Evolutionary conservation across 192 early-diverging fungal genomes (phyloP).

Genomic region (Coemansia sp.): DNA sequence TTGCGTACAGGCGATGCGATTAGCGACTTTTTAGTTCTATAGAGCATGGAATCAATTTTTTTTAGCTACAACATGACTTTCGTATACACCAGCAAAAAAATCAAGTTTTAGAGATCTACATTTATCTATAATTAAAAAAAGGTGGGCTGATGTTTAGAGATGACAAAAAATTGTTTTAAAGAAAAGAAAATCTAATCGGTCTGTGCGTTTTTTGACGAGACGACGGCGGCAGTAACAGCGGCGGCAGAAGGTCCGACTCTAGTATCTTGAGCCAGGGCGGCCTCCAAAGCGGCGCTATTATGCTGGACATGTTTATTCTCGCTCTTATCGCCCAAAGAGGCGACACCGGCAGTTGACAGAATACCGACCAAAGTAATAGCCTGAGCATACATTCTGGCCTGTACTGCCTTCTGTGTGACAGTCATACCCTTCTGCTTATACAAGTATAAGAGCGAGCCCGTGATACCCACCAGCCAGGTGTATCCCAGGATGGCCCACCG

Average conservation of each 20-base stretch:
- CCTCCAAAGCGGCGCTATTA: constrained; percentile 47
- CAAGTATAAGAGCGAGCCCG: constrained; percentile 35
- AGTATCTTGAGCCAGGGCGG: constrained; percentile 36
- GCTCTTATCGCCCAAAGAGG: constrained; percentile 33
- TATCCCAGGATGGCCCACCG: constrained; percentile 54
- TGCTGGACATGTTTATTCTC: constrained; percentile 18
- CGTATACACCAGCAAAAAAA: no score
- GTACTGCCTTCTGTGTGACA: constrained; percentile 63
- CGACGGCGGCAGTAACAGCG: not conserved
- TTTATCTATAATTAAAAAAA: not conserved
- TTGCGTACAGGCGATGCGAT: constrained; percentile 55
- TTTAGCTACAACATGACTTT: no score
- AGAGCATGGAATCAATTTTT: not conserved
- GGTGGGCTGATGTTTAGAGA: not conserved
- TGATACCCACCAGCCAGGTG: constrained; percentile 53
- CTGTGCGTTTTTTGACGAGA: not conserved
- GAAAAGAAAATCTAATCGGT: not conserved
- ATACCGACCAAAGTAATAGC: constrained; percentile 61
- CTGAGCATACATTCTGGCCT: constrained; percentile 75
- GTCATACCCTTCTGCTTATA: constrained; percentile 56
- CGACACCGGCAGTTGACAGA: constrained; percentile 60
- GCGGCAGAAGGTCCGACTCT: constrained; percentile 2
- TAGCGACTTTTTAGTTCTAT: constrained; percentile 42
- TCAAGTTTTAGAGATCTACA: not conserved
- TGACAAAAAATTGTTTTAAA: not conserved